Conservation (phyloP, 169 alveolate genomes). For the Babesia microti region DNA sequence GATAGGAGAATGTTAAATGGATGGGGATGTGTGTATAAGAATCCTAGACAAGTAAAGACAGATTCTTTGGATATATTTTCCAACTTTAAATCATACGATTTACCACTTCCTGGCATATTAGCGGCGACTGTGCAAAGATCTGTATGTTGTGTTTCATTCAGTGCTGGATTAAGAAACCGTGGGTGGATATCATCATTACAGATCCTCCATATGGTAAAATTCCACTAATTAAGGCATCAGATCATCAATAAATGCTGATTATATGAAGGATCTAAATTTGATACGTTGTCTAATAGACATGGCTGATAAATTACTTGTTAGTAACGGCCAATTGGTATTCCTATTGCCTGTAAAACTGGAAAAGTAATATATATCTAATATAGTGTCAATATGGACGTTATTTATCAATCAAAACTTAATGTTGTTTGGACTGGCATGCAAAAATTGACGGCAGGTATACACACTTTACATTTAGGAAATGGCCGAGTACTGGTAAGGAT, state of each 20-base stretch:
- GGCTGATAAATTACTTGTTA: constrained; percentile 52
- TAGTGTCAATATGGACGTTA: background rate
- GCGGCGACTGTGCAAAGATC: no score
- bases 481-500: no score
- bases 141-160: no score
- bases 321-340: constrained; percentile 64
- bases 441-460: constrained; percentile 24
- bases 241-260: constrained; percentile 14
- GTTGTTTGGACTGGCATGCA: constrained; percentile 29
- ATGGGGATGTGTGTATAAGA: constrained; percentile 61
- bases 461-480: no score
- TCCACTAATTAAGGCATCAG: constrained; percentile 15
- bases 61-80: constrained; percentile 22
- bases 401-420: constrained; percentile 4
- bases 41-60: constrained; percentile 26
- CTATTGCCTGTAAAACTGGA: constrained; percentile 56
- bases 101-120: constrained; percentile 48
- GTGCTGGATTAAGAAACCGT: no score
- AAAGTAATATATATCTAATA: background rate
- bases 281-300: constrained; percentile 29
- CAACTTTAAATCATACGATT: constrained; percentile 44
- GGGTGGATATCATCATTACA: constrained; percentile 89
- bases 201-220: constrained; percentile 94
- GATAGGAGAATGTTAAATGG: constrained; percentile 85
- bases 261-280: constrained; percentile 4